Percentiles rank a stretch among this genome's conserved stretches.
These are phyloP conservation scores for Fusarium zealandicum DNA, from an alignment of 2,329 filamentous ascomycete genomes.

Conservation along the genomic window DNA sequence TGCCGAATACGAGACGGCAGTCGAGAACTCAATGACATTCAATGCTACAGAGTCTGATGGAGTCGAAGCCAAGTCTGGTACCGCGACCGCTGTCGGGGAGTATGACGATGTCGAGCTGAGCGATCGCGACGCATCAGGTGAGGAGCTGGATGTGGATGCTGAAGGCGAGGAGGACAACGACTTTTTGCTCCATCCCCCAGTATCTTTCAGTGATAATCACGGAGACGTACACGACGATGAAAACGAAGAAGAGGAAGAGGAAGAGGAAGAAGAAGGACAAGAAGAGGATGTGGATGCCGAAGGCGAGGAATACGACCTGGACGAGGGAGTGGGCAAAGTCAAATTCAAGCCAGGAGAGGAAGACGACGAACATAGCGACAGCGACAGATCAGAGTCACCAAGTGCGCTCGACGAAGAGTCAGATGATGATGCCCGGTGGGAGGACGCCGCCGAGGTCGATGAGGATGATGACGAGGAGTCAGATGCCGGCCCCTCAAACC, in stretches of 20 bases:
- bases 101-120: constrained; percentile 47
- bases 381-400: constrained; percentile 55
- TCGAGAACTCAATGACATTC: constrained; percentile 36
- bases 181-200: constrained; percentile 40
- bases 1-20: constrained; percentile 51
- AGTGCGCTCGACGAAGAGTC: constrained; percentile 63
- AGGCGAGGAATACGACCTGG: constrained; percentile 51
- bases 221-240: constrained; percentile 43
- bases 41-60: constrained; percentile 30
- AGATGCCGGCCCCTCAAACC: constrained; percentile 56
- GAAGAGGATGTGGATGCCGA: constrained; percentile 45
- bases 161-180: constrained; percentile 53
- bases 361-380: constrained; percentile 60
- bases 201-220: constrained; percentile 38
- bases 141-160: constrained; percentile 53
- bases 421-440: constrained; percentile 52
- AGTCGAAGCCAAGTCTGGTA: background rate
- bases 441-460: constrained; percentile 65
- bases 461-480: constrained; percentile 58
- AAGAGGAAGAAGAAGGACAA: constrained; percentile 52
- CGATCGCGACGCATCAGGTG: constrained; percentile 52
- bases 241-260: constrained; percentile 46
- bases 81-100: constrained; percentile 26
- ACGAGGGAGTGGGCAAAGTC: constrained; percentile 64
- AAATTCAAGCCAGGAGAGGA: constrained; percentile 63